Evolutionary conservation across 73 alveolate genomes (phyloP).

Genomic region (Urostyla sp.): DNA sequence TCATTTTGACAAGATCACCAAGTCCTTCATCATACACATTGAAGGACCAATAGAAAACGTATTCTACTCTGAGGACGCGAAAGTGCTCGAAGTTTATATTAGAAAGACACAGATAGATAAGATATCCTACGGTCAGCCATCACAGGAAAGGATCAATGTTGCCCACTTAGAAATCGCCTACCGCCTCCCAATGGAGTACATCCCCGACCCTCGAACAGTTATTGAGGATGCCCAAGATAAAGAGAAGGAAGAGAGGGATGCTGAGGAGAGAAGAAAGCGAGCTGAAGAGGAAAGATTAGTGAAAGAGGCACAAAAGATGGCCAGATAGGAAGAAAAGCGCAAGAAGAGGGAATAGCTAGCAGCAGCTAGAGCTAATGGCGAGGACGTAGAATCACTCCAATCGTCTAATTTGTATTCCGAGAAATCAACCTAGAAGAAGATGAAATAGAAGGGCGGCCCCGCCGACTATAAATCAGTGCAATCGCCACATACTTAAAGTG

Average conservation of each 20-base stretch:
- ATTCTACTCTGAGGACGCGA: constrained; percentile 81
- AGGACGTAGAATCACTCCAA: constrained; percentile 69
- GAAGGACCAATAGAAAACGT: constrained; percentile 65
- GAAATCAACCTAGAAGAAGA: constrained; percentile 59
- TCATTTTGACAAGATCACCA: constrained; percentile 64
- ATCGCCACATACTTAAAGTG: constrained; percentile 62
- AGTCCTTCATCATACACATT: constrained; percentile 72
- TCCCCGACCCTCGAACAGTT: constrained; percentile 94
- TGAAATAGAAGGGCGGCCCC: constrained; percentile 20
- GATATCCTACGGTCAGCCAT: constrained; percentile 88
- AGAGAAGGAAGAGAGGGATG: constrained; percentile 80
- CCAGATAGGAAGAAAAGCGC: constrained; percentile 75
- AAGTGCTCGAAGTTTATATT: constrained; percentile 89
- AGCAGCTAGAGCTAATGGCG: constrained; percentile 76
- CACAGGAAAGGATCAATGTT: constrained; percentile 88
- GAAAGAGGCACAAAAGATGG: constrained; percentile 72
- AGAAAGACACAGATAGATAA: constrained; percentile 90
- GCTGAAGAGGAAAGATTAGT: constrained; percentile 83
- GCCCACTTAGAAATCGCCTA: constrained; percentile 88
- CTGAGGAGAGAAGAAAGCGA: constrained; percentile 82
- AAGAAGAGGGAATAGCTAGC: constrained; percentile 66
- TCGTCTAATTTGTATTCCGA: constrained; percentile 64
- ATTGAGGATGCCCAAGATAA: constrained; percentile 91
- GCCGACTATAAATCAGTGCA: constrained; percentile 58
- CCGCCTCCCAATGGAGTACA: constrained; percentile 87